Percentiles rank a stretch among this genome's conserved stretches.
Conservation (phyloP, 371 early-diverging fungal species). For the Actinomucor elegans region DNA sequence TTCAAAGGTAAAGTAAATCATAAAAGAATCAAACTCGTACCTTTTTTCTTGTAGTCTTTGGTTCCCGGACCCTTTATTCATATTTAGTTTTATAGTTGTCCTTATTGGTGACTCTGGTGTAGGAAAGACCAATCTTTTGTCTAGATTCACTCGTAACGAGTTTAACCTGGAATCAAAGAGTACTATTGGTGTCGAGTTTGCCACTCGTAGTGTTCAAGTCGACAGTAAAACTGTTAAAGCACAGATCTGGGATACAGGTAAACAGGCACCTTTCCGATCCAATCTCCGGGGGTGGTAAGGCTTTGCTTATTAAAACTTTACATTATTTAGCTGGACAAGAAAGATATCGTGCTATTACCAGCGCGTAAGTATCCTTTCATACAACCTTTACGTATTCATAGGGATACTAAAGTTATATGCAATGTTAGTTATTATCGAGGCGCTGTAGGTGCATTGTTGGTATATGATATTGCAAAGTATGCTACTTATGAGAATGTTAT, state of each 20-base stretch:
- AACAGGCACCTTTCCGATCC: background rate
- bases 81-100: constrained; percentile 84
- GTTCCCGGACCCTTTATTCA: no score
- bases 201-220: constrained; percentile 96
- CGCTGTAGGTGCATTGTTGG: constrained; percentile 98
- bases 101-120: constrained; percentile 99
- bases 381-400: background rate
- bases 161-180: constrained; percentile 98
- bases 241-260: constrained; percentile 97
- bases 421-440: constrained; percentile 96
- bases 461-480: constrained; percentile 98
- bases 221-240: constrained; percentile 98
- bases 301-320: background rate
- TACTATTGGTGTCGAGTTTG: constrained; percentile 99
- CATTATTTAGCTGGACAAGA: constrained; percentile 79
- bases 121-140: constrained; percentile 99
- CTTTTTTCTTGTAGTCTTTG: no score
- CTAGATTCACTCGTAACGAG: constrained; percentile 97
- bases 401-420: background rate
- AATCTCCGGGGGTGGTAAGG: background rate
- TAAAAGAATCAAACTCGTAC: no score
- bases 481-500: constrained; percentile 93
- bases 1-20: constrained; percentile 75
- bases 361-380: constrained; percentile 71
- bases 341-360: constrained; percentile 89